These are phyloP conservation scores for Tetracladium maxilliforme DNA, from an alignment of 2,329 filamentous ascomycete genomes.

Conservation along the genomic window DNA sequence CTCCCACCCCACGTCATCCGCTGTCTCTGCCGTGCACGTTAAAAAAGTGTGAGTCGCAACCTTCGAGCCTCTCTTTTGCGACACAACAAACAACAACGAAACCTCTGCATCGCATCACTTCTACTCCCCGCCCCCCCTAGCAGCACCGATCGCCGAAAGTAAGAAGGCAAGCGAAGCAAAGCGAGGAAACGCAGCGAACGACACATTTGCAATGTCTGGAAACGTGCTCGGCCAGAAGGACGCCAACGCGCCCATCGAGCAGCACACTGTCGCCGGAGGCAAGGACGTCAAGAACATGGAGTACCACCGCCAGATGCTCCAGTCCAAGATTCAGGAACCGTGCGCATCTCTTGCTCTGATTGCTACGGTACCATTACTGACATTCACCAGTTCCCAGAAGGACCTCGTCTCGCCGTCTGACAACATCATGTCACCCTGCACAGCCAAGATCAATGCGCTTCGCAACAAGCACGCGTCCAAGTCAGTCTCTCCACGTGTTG, in stretches of 20 bases:
- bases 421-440: slow-evolving; percentile 76
- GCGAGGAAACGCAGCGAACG: no score
- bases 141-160: no score
- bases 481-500: slow-evolving; percentile 29
- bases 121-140: no score
- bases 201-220: no score
- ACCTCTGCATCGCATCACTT: no score
- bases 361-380: slow-evolving; percentile 11
- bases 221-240: slow-evolving; percentile 52
- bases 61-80: no score
- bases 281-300: slow-evolving; percentile 53
- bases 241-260: slow-evolving; percentile 37
- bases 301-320: slow-evolving; percentile 62
- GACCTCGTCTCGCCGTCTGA: slow-evolving; percentile 72
- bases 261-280: slow-evolving; percentile 18
- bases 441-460: slow-evolving; percentile 66
- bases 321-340: slow-evolving; percentile 57
- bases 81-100: no score
- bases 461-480: slow-evolving; percentile 70
- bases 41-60: no score
- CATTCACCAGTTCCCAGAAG: slow-evolving; percentile 10
- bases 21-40: no score
- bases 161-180: no score
- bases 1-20: no score
- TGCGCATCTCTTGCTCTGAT: slow-evolving; percentile 23